Conservation (phyloP, 306 rosid genomes). For the Calophaca sinica region DNA sequence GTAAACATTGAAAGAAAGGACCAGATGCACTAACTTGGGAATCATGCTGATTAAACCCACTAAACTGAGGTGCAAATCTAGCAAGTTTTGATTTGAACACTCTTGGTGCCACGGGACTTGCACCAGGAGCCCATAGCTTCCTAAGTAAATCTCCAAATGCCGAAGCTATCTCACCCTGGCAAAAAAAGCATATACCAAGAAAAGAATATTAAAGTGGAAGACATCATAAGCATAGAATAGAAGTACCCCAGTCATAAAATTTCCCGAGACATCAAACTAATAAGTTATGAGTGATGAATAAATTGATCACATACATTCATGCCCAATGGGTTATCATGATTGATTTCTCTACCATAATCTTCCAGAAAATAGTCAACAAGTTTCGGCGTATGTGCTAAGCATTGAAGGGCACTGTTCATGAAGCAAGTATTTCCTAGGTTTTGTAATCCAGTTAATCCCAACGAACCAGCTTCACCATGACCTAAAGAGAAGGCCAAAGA, state of each 20-base stretch:
- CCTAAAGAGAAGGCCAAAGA: constrained; percentile 65
- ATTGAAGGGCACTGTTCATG: constrained; percentile 97
- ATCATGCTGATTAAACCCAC: constrained; percentile 99
- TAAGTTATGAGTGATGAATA: constrained; percentile 27
- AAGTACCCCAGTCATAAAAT: constrained; percentile 25
- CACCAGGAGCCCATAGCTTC: constrained; percentile 99
- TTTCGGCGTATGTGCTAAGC: constrained; percentile 96
- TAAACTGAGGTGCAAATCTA: constrained; percentile 96
- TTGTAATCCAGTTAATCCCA: constrained; percentile 93
- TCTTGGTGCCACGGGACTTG: constrained; percentile 86
- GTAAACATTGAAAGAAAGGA: constrained; percentile 46
- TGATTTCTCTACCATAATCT: constrained; percentile 90
- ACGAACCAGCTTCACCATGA: constrained; percentile 83
- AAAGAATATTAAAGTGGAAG: constrained; percentile 28
- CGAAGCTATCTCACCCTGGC: constrained; percentile 95
- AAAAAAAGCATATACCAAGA: constrained; percentile 44
- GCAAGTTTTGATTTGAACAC: constrained; percentile 91
- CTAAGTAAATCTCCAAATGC: constrained; percentile 95
- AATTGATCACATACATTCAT: constrained; percentile 77
- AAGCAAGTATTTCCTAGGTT: constrained; percentile 99
- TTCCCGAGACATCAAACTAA: constrained; percentile 34
- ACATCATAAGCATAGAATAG: constrained; percentile 31
- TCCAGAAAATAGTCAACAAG: constrained; percentile 98
- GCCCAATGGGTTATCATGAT: constrained; percentile 90
- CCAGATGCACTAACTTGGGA: constrained; percentile 80